Conservation (phyloP, 2,329 filamentous ascomycete species). For the Diaporthe caulivora region DNA sequence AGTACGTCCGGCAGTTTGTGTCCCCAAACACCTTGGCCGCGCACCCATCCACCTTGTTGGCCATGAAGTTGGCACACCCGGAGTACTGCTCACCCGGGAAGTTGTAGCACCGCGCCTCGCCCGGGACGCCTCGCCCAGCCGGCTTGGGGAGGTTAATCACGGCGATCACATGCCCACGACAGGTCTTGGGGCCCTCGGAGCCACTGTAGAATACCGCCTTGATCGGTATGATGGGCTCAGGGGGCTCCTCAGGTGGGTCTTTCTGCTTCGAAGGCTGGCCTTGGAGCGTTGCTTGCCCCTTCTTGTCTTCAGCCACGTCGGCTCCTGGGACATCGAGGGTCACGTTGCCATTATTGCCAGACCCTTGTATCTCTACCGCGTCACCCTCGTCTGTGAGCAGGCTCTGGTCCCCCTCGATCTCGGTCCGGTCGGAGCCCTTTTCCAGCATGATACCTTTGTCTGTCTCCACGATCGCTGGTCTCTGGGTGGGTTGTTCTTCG, state of each 20-base stretch:
- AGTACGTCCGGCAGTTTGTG: conserved; percentile 48
- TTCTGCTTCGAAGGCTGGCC: conserved; percentile 54
- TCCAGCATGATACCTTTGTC: background rate
- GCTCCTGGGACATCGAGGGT: background rate
- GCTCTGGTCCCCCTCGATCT: background rate
- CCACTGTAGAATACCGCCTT: conserved; percentile 58
- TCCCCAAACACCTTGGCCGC: conserved; percentile 53
- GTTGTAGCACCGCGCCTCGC: conserved; percentile 50
- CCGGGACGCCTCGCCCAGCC: conserved; percentile 42
- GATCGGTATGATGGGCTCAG: conserved; percentile 58
- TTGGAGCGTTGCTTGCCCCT: conserved; percentile 55
- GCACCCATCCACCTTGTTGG: conserved; percentile 53
- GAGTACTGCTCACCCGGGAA: conserved; percentile 45
- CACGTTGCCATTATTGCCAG: background rate
- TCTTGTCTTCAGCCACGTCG: conserved; percentile 42
- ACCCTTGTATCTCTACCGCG: background rate
- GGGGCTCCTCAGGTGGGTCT: conserved; percentile 39
- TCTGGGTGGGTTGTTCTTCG: background rate
- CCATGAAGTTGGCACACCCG: conserved; percentile 52
- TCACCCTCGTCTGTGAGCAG: background rate
- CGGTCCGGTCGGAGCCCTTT: conserved; percentile 8
- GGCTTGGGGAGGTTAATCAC: conserved; percentile 46
- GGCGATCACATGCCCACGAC: conserved; percentile 49
- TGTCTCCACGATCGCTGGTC: background rate
- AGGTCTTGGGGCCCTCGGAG: conserved; percentile 51